Percentiles rank a stretch among this genome's conserved stretches.
These are phyloP conservation scores for Artemisia annua DNA, from an alignment of 129 eudicot genomes.

Conservation along the genomic window DNA sequence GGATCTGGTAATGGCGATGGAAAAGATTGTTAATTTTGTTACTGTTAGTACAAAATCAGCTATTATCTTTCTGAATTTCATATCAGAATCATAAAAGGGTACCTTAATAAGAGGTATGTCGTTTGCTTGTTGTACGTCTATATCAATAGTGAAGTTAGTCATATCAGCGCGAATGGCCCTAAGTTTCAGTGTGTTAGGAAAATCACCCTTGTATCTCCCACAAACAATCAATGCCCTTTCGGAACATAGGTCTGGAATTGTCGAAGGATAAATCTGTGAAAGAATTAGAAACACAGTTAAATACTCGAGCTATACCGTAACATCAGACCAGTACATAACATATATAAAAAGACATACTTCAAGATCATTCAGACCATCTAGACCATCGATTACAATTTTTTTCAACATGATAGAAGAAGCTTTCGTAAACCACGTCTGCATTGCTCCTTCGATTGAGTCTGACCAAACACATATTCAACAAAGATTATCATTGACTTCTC, in stretches of 20 bases:
- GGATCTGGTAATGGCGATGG: conserved; percentile 22
- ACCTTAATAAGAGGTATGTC: no score
- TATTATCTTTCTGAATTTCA: no score
- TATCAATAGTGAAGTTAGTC: no score
- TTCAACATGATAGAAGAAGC: conserved; percentile 66
- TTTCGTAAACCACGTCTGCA: conserved; percentile 55
- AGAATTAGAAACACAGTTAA: background rate
- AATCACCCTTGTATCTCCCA: no score
- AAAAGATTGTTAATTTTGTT: no score
- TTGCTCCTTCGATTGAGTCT: conserved; percentile 65
- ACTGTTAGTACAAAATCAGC: background rate
- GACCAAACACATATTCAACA: conserved; percentile 24
- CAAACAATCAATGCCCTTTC: no score
- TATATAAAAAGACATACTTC: conserved; percentile 41
- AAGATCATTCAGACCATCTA: no score
- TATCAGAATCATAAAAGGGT: no score
- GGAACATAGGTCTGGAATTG: conserved; percentile 57
- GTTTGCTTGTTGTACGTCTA: no score
- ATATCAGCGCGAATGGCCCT: no score
- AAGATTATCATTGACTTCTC: conserved; percentile 6
- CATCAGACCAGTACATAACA: background rate
- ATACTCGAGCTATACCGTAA: background rate
- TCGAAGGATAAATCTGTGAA: conserved; percentile 62
- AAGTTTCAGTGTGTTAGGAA: no score
- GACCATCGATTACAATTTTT: conserved; percentile 44